Base-by-base conservation (phyloP, 495 filamentous ascomycete genomes). In the Tuber microsphaerosporum region DNA sequence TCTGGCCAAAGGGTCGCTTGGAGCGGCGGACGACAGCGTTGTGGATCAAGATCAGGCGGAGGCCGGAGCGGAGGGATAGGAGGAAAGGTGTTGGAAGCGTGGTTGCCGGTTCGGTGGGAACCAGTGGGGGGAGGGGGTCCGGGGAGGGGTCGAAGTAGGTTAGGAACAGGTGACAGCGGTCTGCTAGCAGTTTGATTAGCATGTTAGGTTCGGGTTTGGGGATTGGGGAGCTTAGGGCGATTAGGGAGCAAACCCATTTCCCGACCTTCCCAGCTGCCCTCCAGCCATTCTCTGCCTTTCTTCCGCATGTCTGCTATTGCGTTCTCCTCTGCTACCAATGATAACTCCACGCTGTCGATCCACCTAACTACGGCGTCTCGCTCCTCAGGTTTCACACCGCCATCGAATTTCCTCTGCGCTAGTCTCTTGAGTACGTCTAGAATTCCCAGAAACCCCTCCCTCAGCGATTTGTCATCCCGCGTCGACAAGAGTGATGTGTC, bases 361-460 rank as follows among this genome's bases (percentile, higher is more conserved):
- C 95, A 99, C 4, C 83, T 84, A 51, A 88, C 84, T 83, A 98
- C 92, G 3, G 87, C 88, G 43, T 87, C 86, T 71, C 89, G 86
- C 82, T 99, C 95, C 45, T 92, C 89, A 39, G 86, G 86, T 31
- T 88, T 89, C 79, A 97, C 89, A 26, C 95, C 95, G 70, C 91
- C 89, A n/a, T 89, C 87, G 83, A 99, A 99, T 80, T 91, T 93
- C 37, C 95, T 89, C 39, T 90, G 89, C 7, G 94, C 94, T 91
- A 96, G 94, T 68, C 91, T 88, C 82, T 97, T 97, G 44, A 99
- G 86, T 5, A 95, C 90, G 75, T 98, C 95, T 76, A 98, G 89
- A 72, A 96, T 91, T 41, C 89, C 87, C 61, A 97, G 88, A 22
- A 98, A 87, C 74, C 97, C 95, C 76, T 88, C 86, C 22, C 81